Percentiles rank a stretch among this genome's conserved stretches.
Conservation (phyloP, 768 basidiomycete genomes). For the Tylopilus rubrobrunneus region DNA sequence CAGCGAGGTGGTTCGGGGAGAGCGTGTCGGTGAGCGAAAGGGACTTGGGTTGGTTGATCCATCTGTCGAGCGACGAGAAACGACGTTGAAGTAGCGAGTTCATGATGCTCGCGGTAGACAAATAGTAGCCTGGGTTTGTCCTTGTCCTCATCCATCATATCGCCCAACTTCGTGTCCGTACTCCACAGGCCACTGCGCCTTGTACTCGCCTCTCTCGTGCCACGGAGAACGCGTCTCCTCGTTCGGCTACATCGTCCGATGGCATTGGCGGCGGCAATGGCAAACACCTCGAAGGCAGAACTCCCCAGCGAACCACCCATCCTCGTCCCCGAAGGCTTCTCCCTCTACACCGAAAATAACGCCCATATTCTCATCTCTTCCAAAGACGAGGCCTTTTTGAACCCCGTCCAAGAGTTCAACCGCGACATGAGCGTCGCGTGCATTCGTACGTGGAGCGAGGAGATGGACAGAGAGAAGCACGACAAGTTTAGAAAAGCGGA, state of each 20-base stretch:
- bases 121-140: no score
- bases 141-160: conserved; percentile 9
- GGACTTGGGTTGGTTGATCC: conserved; percentile 49
- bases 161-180: conserved; percentile 12
- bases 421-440: conserved; percentile 89
- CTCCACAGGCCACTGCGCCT: conserved; percentile 30
- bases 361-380: conserved; percentile 71
- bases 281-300: background rate
- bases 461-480: conserved; percentile 59
- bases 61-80: conserved; percentile 41
- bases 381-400: conserved; percentile 84
- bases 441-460: conserved; percentile 86
- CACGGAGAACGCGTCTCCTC: conserved; percentile 4
- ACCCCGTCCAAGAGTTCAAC: conserved; percentile 98
- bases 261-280: conserved; percentile 7
- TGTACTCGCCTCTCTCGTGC: background rate
- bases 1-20: conserved; percentile 52
- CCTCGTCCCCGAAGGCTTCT: conserved; percentile 67
- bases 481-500: conserved; percentile 52
- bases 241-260: conserved; percentile 2
- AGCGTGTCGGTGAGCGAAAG: conserved; percentile 48
- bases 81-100: background rate
- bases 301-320: conserved; percentile 19
- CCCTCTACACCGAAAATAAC: conserved; percentile 77
- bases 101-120: background rate